Evolutionary conservation across 2,329 filamentous ascomycete species (phyloP).

Genomic region (Myriangium duriaei): DNA sequence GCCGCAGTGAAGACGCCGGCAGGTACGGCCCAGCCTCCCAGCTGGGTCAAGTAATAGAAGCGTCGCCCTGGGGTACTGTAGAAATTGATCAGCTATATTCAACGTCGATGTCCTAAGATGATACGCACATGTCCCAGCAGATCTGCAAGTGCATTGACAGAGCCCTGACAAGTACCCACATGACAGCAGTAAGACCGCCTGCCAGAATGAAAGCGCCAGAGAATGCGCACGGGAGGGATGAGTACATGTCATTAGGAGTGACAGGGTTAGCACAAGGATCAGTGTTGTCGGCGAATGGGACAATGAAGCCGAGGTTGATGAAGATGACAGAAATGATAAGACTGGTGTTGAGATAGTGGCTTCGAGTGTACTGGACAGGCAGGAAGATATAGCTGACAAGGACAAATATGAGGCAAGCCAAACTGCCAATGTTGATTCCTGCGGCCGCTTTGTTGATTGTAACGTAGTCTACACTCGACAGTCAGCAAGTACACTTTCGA

Average conservation of each 20-base stretch:
- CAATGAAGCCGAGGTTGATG: slow-evolving; percentile 85
- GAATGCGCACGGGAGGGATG: slow-evolving; percentile 68
- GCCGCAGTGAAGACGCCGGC: slow-evolving; percentile 61
- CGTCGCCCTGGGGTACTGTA: slow-evolving; percentile 57
- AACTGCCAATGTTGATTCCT: slow-evolving; percentile 67
- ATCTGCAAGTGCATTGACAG: slow-evolving; percentile 93
- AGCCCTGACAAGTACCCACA: slow-evolving; percentile 86
- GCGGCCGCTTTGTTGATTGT: slow-evolving; percentile 55
- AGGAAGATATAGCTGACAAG: slow-evolving; percentile 67
- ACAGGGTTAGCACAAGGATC: slow-evolving; percentile 79
- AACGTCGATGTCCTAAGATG: neutral
- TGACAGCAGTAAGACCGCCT: slow-evolving; percentile 69
- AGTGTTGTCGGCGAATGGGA: slow-evolving; percentile 68
- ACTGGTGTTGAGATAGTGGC: slow-evolving; percentile 88
- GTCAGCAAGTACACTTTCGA: neutral
- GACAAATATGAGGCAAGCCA: slow-evolving; percentile 61
- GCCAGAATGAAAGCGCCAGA: slow-evolving; percentile 78
- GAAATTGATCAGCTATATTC: neutral
- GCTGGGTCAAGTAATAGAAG: slow-evolving; percentile 80
- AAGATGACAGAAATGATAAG: slow-evolving; percentile 62
- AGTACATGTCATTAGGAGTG: slow-evolving; percentile 86
- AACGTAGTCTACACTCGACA: slow-evolving; percentile 31
- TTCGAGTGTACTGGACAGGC: slow-evolving; percentile 76
- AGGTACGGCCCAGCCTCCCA: slow-evolving; percentile 73
- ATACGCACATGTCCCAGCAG: slow-evolving; percentile 66